Base-by-base conservation (phyloP, 1,139 yeast genomes). In the Zygoascus sp. region DNA sequence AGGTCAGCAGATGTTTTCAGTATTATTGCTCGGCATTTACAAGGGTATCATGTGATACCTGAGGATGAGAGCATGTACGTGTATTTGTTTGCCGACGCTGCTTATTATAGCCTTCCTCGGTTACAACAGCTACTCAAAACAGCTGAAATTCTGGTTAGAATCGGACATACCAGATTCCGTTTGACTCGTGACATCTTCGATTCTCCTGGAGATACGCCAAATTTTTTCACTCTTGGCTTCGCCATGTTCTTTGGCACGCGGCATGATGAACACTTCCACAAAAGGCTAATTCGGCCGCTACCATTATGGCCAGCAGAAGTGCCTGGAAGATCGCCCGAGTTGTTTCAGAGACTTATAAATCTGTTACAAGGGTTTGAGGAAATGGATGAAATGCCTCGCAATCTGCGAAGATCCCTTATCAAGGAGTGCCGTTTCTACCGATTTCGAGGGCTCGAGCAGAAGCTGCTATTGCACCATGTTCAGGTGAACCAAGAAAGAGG, bases 391-490 rank as follows among this genome's bases (percentile, higher is more conserved):
- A 64, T 73, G 53, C 83, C 79, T 34, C 40, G 41, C 5, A 68
- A 68, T 3, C 87, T 83, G 58, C 68, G 94, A 39, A 61, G 68
- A 5, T 64, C 76, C 7, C 68, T 89, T 48, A 63, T 82, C 5
- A 70, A 72, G 45, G 97, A 89, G 59, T 86, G 95, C 54, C 73
- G 75, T 42, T 89, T 83, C 65, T 89, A 86, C 63, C 72, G 94
- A 45, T 83, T 89, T 57, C 66, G 78, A 45, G 89, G 80, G 42
- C 68, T 89, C 39, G 95, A 85, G 61, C 95, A 89, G 65, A 68
- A 74, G 50, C 64, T 88, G 32, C 62, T 84, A n/a, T 75, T 75
- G 38, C 77, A 75, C 55, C 65, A 64, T 30, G 72, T 86, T 16
- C 50, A 67, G 2, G n/a, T 22, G 0, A 65, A 64, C 46, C 81